Percentiles rank a stretch among this genome's conserved stretches.
phyloP scores from a whole-genome alignment of 2,329 filamentous ascomycete genomes.

The Penicillium crustosum region DNA sequence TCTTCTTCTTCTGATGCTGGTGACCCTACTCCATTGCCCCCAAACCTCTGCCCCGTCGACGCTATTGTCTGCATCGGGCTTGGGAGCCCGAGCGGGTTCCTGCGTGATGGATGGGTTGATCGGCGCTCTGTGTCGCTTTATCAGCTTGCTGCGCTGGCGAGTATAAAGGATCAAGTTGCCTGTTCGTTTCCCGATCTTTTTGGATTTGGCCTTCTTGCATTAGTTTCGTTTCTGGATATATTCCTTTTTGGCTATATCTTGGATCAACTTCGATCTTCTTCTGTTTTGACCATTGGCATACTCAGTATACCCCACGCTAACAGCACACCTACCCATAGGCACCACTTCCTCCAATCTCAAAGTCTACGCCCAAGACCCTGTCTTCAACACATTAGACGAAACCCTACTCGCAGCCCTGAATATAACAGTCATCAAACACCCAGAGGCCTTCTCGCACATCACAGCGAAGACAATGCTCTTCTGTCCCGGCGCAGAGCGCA shows the following conservation, averaged over 20 bases:
- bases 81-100: constrained; percentile 44
- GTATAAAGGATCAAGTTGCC: constrained; percentile 30
- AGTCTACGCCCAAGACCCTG: constrained; percentile 55
- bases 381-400: constrained; percentile 49
- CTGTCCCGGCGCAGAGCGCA: constrained; percentile 58
- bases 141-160: constrained; percentile 41
- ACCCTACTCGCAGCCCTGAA: constrained; percentile 37
- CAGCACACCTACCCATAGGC: not conserved
- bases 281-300: not conserved
- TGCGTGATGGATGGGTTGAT: constrained; percentile 46
- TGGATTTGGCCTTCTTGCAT: not conserved
- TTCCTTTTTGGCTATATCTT: not conserved
- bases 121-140: constrained; percentile 42
- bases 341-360: constrained; percentile 23
- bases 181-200: constrained; percentile 15
- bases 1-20: not conserved
- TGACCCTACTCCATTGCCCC: not conserved
- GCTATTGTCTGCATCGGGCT: constrained; percentile 43
- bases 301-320: not conserved
- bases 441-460: constrained; percentile 54
- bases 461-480: constrained; percentile 56
- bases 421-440: constrained; percentile 47
- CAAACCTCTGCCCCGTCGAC: constrained; percentile 16
- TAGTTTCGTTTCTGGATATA: not conserved
- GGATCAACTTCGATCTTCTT: too few relatives aligned